Percentiles rank a stretch among this genome's conserved stretches.
phyloP scores from a whole-genome alignment of 805 yeast genomes.

The Ogataea kodamae region DNA sequence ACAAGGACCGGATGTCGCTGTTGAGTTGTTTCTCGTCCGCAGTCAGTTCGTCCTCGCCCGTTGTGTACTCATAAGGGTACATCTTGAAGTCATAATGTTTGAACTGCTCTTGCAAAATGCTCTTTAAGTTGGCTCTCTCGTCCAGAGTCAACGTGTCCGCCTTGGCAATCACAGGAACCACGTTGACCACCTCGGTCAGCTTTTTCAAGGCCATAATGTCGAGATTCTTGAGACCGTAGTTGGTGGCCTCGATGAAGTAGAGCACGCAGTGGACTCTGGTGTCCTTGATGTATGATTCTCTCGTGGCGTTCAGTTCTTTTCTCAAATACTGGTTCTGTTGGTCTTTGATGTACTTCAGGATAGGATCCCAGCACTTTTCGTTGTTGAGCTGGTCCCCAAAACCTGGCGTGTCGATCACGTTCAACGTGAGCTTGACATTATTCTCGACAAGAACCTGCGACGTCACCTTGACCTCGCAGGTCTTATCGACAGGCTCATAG shows the following conservation, averaged over 20 bases:
- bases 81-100: slow-evolving; percentile 66
- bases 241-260: slow-evolving; percentile 87
- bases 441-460: slow-evolving; percentile 76
- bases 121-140: slow-evolving; percentile 79
- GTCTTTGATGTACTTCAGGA: slow-evolving; percentile 89
- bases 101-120: slow-evolving; percentile 72
- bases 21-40: slow-evolving; percentile 73
- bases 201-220: slow-evolving; percentile 81
- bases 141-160: slow-evolving; percentile 83
- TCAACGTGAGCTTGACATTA: slow-evolving; percentile 79
- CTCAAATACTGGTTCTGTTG: slow-evolving; percentile 89
- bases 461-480: slow-evolving; percentile 77
- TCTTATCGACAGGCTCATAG: slow-evolving; percentile 73
- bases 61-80: slow-evolving; percentile 68
- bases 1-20: slow-evolving; percentile 66
- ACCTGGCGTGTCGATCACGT: slow-evolving; percentile 95
- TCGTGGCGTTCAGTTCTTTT: slow-evolving; percentile 90
- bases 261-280: slow-evolving; percentile 91
- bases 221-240: slow-evolving; percentile 76
- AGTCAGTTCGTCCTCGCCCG: slow-evolving; percentile 39
- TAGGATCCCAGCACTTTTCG: slow-evolving; percentile 95
- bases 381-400: slow-evolving; percentile 96
- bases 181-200: slow-evolving; percentile 85
- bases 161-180: slow-evolving; percentile 93
- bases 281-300: slow-evolving; percentile 79